Percentiles rank a stretch among this genome's conserved stretches.
These are phyloP conservation scores for Capronia epimyces DNA, from an alignment of 2,329 filamentous ascomycete species.

Conservation along the genomic window DNA sequence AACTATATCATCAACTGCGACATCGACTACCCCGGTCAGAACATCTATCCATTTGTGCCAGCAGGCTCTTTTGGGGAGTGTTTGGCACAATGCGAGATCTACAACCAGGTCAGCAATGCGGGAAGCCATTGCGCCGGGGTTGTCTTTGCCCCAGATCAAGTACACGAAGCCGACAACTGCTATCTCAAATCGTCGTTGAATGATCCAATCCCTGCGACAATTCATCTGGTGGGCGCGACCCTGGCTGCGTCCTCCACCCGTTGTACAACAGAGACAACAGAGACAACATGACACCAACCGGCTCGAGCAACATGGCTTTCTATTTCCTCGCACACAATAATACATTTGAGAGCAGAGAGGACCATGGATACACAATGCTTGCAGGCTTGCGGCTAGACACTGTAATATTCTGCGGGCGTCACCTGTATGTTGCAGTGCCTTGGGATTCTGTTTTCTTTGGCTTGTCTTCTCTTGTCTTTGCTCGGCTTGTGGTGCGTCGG, in stretches of 20 bases:
- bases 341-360: too few relatives aligned
- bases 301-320: constrained; percentile 3
- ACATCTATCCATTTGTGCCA: constrained; percentile 30
- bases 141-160: constrained; percentile 29
- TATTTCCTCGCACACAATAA: too few relatives aligned
- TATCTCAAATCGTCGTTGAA: constrained; percentile 31
- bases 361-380: too few relatives aligned
- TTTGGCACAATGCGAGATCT: constrained; percentile 29
- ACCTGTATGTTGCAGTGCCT: too few relatives aligned
- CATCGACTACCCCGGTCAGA: constrained; percentile 29
- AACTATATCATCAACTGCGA: constrained; percentile 30
- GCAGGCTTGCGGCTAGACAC: too few relatives aligned
- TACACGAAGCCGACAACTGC: constrained; percentile 29
- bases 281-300: neutral
- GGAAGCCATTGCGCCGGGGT: constrained; percentile 26
- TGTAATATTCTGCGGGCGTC: too few relatives aligned
- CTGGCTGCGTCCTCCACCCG: constrained; percentile 1
- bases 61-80: constrained; percentile 29
- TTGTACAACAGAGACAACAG: neutral
- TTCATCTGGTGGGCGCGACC: constrained; percentile 29
- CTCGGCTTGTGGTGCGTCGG: constrained; percentile 10
- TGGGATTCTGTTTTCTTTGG: too few relatives aligned
- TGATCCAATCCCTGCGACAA: constrained; percentile 22
- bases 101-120: constrained; percentile 21
- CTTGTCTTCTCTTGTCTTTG: too few relatives aligned